These are phyloP conservation scores for Dioscorea dumetorum DNA, from an alignment of 106 monocot species.

Conservation along the genomic window DNA sequence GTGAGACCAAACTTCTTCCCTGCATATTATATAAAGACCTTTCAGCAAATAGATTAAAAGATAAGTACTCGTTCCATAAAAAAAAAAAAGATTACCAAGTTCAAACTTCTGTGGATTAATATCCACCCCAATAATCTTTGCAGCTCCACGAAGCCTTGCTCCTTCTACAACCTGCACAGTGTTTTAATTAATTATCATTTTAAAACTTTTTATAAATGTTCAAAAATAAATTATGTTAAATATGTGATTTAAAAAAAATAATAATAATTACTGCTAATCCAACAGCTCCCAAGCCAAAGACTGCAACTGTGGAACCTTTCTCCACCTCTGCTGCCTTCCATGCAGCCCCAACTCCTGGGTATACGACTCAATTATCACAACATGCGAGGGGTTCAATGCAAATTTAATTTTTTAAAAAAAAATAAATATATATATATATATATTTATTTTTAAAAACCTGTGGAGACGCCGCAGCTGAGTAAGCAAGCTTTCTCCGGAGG, in stretches of 20 bases:
- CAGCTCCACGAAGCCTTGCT: constrained; percentile 60
- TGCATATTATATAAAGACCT: constrained; percentile 20
- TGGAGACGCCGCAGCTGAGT: constrained; percentile 90
- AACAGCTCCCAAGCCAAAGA: constrained; percentile 82
- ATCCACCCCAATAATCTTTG: constrained; percentile 82
- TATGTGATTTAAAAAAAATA: not conserved
- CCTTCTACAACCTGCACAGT: constrained; percentile 63
- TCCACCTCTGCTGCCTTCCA: constrained; percentile 74
- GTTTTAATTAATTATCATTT: too few relatives aligned
- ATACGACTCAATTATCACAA: not conserved
- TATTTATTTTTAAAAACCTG: constrained; percentile 18
- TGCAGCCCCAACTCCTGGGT: constrained; percentile 83
- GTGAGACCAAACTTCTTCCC: constrained; percentile 88
- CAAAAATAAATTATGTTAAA: not conserved
- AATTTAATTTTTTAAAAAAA: too few relatives aligned
- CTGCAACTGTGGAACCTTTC: constrained; percentile 59
- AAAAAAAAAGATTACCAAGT: constrained; percentile 41
- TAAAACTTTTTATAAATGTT: too few relatives aligned
- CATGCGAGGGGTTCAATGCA: not conserved
- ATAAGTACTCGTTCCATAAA: not conserved
- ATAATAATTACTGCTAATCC: constrained; percentile 61
- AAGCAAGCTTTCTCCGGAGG: constrained; percentile 72
- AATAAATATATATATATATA: too few relatives aligned
- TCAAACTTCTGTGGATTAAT: constrained; percentile 73
- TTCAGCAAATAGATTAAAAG: not conserved